A percentile compares a stretch with the other conserved stretches of the same genome.
Conservation (phyloP, 371 early-diverging fungal genomes). For the Gilbertella persicaria region DNA sequence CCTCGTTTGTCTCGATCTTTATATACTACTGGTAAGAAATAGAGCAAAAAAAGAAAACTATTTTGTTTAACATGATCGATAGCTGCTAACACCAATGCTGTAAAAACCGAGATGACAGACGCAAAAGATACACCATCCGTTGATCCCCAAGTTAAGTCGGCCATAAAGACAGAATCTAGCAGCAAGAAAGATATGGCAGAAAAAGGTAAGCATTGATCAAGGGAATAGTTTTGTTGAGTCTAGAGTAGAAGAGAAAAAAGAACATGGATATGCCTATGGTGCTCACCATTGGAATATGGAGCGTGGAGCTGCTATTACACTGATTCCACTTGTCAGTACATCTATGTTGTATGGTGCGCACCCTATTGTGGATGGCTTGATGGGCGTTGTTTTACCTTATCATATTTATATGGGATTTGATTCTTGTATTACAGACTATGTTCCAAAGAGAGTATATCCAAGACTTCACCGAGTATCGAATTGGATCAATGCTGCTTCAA, state of each 20-base stretch:
- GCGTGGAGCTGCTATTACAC: slow-evolving; percentile 73
- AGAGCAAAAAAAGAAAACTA: too few species aligned
- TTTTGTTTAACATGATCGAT: too few species aligned
- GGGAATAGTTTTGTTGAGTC: too few species aligned
- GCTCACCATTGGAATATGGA: slow-evolving; percentile 62
- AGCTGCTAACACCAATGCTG: too few species aligned
- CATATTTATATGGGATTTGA: slow-evolving; percentile 85
- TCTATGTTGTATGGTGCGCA: slow-evolving; percentile 79
- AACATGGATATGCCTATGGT: slow-evolving; percentile 28
- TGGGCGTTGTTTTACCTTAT: slow-evolving; percentile 88
- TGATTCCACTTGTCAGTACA: slow-evolving; percentile 77
- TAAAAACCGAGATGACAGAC: too few species aligned
- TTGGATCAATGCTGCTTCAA: slow-evolving; percentile 66
- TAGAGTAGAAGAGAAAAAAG: background rate
- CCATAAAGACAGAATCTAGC: background rate
- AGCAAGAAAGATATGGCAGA: background rate
- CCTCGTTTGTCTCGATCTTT: too few species aligned
- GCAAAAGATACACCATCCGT: too few species aligned
- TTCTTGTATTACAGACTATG: slow-evolving; percentile 78
- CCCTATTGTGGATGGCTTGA: slow-evolving; percentile 81
- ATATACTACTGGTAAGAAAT: too few species aligned
- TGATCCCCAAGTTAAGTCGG: too few species aligned
- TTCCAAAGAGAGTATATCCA: slow-evolving; percentile 71
- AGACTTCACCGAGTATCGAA: slow-evolving; percentile 60
- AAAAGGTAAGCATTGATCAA: slow-evolving; percentile 13